Evolutionary conservation across 352 stramenopile genomes (phyloP).

Genomic region (Globisporangium mamillatum): DNA sequence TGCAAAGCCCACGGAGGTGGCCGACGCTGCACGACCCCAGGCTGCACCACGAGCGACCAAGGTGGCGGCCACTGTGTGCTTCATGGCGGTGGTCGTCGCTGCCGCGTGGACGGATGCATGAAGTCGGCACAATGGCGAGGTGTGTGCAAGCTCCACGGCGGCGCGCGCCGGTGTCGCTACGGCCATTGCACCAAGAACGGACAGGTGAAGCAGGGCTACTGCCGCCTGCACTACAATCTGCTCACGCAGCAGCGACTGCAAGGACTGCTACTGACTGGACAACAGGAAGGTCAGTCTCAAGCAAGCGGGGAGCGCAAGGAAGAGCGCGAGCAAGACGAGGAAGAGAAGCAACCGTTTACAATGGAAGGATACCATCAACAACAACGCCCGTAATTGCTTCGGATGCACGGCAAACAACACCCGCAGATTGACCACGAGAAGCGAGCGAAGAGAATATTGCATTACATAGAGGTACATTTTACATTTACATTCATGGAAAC

Average conservation of each 20-base stretch:
- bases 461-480: background rate
- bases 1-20: slow-evolving; percentile 63
- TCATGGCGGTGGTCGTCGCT: slow-evolving; percentile 77
- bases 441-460: background rate
- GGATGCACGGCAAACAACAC: too few relatives aligned
- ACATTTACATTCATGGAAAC: background rate
- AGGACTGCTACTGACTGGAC: background rate
- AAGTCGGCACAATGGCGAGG: slow-evolving; percentile 81
- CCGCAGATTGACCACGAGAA: background rate
- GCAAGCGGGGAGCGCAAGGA: background rate
- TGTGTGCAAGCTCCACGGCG: slow-evolving; percentile 85
- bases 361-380: background rate
- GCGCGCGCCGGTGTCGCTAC: slow-evolving; percentile 70
- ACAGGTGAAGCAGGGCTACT: slow-evolving; percentile 79
- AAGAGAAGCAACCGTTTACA: background rate
- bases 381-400: background rate
- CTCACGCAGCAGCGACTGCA: slow-evolving; percentile 40
- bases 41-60: slow-evolving; percentile 83
- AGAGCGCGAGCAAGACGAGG: background rate
- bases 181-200: slow-evolving; percentile 81
- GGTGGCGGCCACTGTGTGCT: slow-evolving; percentile 82
- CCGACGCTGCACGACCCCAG: slow-evolving; percentile 69
- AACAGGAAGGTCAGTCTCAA: background rate
- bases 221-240: slow-evolving; percentile 70
- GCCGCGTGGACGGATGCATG: slow-evolving; percentile 70